Evolutionary conservation across 164 flowering plant species (phyloP), one percentile per base, ranked within the genome.

Genomic region (Piper betle): DNA sequence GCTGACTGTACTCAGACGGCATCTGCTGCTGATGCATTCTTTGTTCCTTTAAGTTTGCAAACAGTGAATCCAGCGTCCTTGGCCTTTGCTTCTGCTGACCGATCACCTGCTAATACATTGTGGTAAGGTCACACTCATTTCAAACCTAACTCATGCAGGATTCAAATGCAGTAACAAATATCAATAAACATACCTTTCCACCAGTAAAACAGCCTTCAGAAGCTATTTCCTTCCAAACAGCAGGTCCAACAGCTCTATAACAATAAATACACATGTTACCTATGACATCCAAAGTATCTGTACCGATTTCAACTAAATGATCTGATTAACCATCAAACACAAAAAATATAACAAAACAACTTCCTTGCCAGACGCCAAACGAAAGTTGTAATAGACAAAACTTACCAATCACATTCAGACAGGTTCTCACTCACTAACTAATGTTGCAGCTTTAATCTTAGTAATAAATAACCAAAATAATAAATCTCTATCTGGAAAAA

Each of bases 31-130:
- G 71, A 68, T 67, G 82, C 84, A 87, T 79, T 74, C 98, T 81
- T 76, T 87, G 84, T 68, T 91, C 91, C 77, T 84, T 86, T 92
- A 88, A 82, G 69, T 85, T 80, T 16, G 98, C 96, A 81, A 88
- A 91, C 33, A 79, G 70, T 0, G 95, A 83, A 62, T 91, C 98
- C 60, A 91, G 72, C 0, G 98, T 91, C 65, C 85, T 83, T 58
- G 87, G 80, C 79, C 75, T 80, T 75, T 79, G 88, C 72, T 72
- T 82, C 50, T 46, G 50, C 15, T 9, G 11, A 5, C 33, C 33
- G 33, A 2, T 0, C 50, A 46, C 37, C 57, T 54, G 33, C 57
- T 3, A 54, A 53, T 3, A 1, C 33, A 25, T 25, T 25, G 37
- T 8, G 7, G 20, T 9, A 18, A 16, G 33, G 33, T 25, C 20